Evolutionary conservation across 31 red algal species (phyloP).

Genomic region (Bonnemaisonia californica): DNA sequence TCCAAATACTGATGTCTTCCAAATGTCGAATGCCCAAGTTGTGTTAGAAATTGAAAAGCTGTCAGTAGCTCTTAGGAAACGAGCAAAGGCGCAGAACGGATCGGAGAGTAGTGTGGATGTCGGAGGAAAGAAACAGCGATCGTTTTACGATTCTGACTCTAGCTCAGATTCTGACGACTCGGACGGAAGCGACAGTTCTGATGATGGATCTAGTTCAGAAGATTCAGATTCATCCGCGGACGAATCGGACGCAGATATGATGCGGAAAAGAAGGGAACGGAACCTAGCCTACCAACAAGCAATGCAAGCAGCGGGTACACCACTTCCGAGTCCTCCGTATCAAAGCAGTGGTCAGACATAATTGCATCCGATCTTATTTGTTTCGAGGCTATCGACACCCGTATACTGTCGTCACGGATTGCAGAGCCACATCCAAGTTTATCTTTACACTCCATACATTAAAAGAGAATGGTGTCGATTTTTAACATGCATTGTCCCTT

Average conservation of each 20-base stretch:
- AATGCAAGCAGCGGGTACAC: conserved; percentile 64
- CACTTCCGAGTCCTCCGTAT: conserved; percentile 57
- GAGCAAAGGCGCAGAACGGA: conserved; percentile 11
- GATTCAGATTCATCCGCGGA: conserved; percentile 45
- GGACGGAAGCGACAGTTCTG: conserved; percentile 48
- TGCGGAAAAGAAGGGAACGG: conserved; percentile 51
- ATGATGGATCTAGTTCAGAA: conserved; percentile 28
- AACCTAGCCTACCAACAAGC: conserved; percentile 66
- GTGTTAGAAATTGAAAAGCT: conserved; percentile 52
- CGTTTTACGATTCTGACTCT: conserved; percentile 65
- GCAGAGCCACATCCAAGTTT: not conserved
- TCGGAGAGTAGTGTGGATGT: conserved; percentile 6
- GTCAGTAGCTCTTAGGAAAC: conserved; percentile 18
- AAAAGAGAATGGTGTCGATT: not conserved
- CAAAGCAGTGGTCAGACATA: conserved; percentile 24
- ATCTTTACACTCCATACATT: not conserved
- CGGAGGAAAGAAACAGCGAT: conserved; percentile 28
- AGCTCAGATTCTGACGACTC: conserved; percentile 65
- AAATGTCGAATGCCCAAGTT: conserved; percentile 40
- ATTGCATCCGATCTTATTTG: not conserved
- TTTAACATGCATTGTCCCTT: too few relatives aligned
- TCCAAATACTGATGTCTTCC: conserved; percentile 43
- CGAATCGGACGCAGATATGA: conserved; percentile 44
- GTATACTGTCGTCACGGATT: not conserved
- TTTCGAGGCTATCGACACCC: not conserved